These are phyloP conservation scores for Penicillium fimorum DNA, from an alignment of 495 filamentous ascomycete genomes.

Conservation along the genomic window DNA sequence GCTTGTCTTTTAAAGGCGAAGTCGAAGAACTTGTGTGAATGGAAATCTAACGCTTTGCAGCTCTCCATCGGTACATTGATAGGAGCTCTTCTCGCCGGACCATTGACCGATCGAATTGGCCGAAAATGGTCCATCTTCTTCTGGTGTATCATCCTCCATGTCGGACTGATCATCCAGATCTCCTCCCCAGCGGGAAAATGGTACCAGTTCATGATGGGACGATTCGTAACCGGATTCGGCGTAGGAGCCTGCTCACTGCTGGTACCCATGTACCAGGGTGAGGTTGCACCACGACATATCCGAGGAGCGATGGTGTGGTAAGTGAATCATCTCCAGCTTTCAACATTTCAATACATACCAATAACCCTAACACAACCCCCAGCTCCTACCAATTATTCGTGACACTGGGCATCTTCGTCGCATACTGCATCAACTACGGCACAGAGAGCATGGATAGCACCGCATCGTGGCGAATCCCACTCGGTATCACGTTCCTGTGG, in stretches of 20 bases:
- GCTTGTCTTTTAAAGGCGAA: not conserved
- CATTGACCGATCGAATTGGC: constrained; percentile 48
- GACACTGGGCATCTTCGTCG: constrained; percentile 77
- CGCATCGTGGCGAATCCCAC: constrained; percentile 71
- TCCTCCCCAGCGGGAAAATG: constrained; percentile 49
- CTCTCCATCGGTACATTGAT: constrained; percentile 64
- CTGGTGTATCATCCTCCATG: constrained; percentile 58
- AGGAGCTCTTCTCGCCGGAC: constrained; percentile 58
- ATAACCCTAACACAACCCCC: not conserved
- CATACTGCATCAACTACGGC: constrained; percentile 76
- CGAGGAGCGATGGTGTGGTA: constrained; percentile 64
- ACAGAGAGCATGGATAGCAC: constrained; percentile 49
- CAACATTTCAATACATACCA: not conserved
- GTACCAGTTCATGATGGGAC: constrained; percentile 52
- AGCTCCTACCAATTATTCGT: constrained; percentile 77
- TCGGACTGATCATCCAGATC: constrained; percentile 65
- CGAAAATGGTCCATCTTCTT: constrained; percentile 48
- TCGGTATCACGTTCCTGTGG: constrained; percentile 72
- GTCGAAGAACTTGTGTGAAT: not conserved
- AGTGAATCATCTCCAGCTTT: not conserved
- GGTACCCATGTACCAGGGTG: constrained; percentile 66
- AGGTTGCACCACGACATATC: constrained; percentile 61
- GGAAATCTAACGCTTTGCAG: constrained; percentile 11
- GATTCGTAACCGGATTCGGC: constrained; percentile 59
- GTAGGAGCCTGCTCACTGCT: constrained; percentile 66